These are phyloP conservation scores for Sporothrix globosa DNA, from an alignment of 2,329 filamentous ascomycete species.

Conservation along the genomic window DNA sequence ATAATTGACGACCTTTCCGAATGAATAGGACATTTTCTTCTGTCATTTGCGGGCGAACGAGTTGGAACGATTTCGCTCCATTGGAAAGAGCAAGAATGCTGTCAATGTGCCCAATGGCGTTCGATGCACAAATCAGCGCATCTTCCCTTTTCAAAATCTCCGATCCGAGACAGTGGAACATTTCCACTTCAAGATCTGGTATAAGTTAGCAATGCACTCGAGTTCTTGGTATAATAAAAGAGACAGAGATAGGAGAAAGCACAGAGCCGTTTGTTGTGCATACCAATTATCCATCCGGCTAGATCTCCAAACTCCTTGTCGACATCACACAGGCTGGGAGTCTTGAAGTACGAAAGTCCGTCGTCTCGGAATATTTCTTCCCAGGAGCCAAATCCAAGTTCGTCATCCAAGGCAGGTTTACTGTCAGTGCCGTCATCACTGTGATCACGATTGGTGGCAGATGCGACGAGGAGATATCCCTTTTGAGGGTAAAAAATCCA, in stretches of 20 bases:
- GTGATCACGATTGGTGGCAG: conserved; percentile 52
- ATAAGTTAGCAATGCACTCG: background rate
- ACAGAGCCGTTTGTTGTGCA: conserved; percentile 36
- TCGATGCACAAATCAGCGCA: conserved; percentile 69
- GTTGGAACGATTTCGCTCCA: conserved; percentile 74
- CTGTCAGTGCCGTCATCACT: conserved; percentile 38
- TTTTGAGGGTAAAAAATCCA: conserved; percentile 91
- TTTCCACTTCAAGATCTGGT: conserved; percentile 70
- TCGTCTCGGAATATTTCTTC: conserved; percentile 75
- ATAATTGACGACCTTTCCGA: conserved; percentile 75
- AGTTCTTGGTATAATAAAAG: background rate
- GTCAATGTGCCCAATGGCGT: conserved; percentile 84
- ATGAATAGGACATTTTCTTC: conserved; percentile 72
- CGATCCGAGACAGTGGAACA: conserved; percentile 76
- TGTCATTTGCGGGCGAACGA: conserved; percentile 71
- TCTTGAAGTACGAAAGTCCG: conserved; percentile 82
- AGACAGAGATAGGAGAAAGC: background rate
- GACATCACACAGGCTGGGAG: conserved; percentile 75
- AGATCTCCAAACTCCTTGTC: conserved; percentile 83
- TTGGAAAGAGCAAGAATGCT: conserved; percentile 78
- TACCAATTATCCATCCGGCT: conserved; percentile 80
- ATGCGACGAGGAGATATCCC: conserved; percentile 82
- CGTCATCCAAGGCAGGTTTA: conserved; percentile 59
- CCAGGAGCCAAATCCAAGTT: conserved; percentile 65
- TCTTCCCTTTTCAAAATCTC: conserved; percentile 70